These are phyloP conservation scores for Agaricus bisporus DNA, from an alignment of 768 basidiomycete genomes.

Conservation along the genomic window DNA sequence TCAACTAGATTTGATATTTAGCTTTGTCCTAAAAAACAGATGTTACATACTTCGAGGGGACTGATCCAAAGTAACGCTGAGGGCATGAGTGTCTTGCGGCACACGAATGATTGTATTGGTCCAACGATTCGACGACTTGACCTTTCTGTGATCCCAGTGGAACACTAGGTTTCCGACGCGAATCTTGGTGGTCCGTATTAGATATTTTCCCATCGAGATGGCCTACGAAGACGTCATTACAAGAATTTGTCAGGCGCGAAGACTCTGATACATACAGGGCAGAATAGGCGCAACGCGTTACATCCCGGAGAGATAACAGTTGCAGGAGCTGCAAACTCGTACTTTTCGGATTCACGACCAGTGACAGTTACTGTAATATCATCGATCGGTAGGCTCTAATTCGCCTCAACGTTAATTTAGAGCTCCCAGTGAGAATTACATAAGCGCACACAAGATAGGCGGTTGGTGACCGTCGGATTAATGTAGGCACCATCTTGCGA, in stretches of 20 bases:
- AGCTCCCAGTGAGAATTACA: slow-evolving; percentile 1
- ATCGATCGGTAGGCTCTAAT: slow-evolving; percentile 55
- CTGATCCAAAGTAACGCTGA: slow-evolving; percentile 59
- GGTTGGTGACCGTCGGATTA: slow-evolving; percentile 55
- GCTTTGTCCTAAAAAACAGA: neutral
- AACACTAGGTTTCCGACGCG: slow-evolving; percentile 58
- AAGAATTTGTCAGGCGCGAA: neutral
- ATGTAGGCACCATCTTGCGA: slow-evolving; percentile 63
- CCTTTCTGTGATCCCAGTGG: slow-evolving; percentile 52
- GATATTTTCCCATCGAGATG: slow-evolving; percentile 61
- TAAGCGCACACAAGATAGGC: slow-evolving; percentile 66
- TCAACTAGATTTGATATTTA: slow-evolving; percentile 39
- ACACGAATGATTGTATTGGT: slow-evolving; percentile 44
- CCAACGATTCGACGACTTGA: slow-evolving; percentile 23
- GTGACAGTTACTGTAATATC: slow-evolving; percentile 54
- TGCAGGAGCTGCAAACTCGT: slow-evolving; percentile 44
- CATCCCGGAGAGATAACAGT: slow-evolving; percentile 50
- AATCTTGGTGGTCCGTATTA: slow-evolving; percentile 63
- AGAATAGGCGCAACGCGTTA: slow-evolving; percentile 54
- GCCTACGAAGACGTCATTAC: slow-evolving; percentile 38
- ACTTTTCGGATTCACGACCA: slow-evolving; percentile 57
- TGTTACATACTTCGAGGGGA: slow-evolving; percentile 27
- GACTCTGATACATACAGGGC: slow-evolving; percentile 49
- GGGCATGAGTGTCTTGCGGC: slow-evolving; percentile 52
- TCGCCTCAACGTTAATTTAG: slow-evolving; percentile 7